Base-by-base conservation (phyloP, 2,329 filamentous ascomycete genomes). In the Amauroascus verrucosus region DNA sequence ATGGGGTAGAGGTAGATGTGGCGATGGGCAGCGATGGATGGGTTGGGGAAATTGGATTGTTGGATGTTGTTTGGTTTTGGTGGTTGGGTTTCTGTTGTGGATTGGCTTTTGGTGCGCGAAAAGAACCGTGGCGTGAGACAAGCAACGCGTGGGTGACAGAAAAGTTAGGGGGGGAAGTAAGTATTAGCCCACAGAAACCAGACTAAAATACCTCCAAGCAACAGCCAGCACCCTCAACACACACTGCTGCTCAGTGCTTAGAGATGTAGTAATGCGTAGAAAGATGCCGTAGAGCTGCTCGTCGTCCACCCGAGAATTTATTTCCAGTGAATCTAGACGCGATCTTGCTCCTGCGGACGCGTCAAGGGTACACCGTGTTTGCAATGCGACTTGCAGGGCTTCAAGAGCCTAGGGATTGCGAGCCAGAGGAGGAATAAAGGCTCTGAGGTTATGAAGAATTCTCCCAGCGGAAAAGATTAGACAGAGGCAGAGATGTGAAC, bases 51-150 rank as follows among this genome's bases (percentile, higher is more conserved):
- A 45, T 43, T 40, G 37, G 41, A 41, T 54, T 58, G 55, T 65
- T 62, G 62, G 58, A 30, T 35, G 33, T 48, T 26, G 33, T 28
- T 44, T 53, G 50, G 38, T 30, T 53, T 53, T 53, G 38, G 50
- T 54, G 59, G 55, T 65, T 62, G 62, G 59, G 33, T 28, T 57
- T 59, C 54, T 52, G 54, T 51, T 51, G 54, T 60, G 54, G 59
- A 57, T 57, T 52, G 50, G 49, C 50, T 56, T 54, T 58, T 57
- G 55, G 58, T 58, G 57, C 57, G 58, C 51, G 59, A 57, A 56
- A 53, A 14, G 46, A 48, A 55, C 56, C 56, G 59, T 62, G 59
- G 60, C 60, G 58, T 61, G 60, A 61, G 56, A 60, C 59, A 59
- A 56, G 56, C 58, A 60, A 60, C 59, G 60, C 58, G 57, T 54